phyloP scores from a whole-genome alignment of 805 yeast species.

The Metschnikowia hibisci region DNA sequence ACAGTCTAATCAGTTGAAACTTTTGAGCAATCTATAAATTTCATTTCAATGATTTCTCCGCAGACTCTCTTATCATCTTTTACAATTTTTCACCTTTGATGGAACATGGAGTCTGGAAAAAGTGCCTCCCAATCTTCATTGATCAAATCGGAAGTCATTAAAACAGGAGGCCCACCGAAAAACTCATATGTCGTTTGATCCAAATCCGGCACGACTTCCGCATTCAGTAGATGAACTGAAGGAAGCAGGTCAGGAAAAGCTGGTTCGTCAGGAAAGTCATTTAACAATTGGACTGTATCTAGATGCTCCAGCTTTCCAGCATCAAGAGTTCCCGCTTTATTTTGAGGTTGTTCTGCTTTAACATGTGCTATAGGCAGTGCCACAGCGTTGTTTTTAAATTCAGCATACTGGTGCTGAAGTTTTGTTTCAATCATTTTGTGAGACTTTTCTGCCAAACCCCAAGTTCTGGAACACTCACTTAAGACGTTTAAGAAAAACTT shows the following conservation, averaged over 20 bases:
- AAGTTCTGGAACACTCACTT: constrained; percentile 40
- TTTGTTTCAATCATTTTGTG: constrained; percentile 37
- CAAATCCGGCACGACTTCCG: constrained; percentile 5
- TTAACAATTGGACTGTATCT: constrained; percentile 1
- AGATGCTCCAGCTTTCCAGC: not conserved
- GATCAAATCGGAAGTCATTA: constrained; percentile 47
- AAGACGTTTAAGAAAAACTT: constrained; percentile 40
- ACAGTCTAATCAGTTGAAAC: too few species aligned
- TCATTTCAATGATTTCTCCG: too few species aligned
- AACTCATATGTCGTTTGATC: constrained; percentile 32
- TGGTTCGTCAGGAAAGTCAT: not conserved
- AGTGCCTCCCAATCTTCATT: constrained; percentile 48
- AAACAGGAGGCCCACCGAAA: constrained; percentile 51
- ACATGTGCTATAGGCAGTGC: constrained; percentile 1
- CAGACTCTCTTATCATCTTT: too few species aligned
- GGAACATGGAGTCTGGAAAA: constrained; percentile 44
- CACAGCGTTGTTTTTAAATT: constrained; percentile 6
- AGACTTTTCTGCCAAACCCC: constrained; percentile 47
- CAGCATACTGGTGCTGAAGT: constrained; percentile 22
- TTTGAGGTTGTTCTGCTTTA: constrained; percentile 1
- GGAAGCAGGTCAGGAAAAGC: not conserved
- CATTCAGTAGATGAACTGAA: constrained; percentile 1
- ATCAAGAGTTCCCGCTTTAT: not conserved
- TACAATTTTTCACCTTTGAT: constrained; percentile 2
- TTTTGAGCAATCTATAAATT: too few species aligned